Evolutionary conservation across 169 alveolate species (phyloP).

Genomic region (Eimeria necatrix): DNA sequence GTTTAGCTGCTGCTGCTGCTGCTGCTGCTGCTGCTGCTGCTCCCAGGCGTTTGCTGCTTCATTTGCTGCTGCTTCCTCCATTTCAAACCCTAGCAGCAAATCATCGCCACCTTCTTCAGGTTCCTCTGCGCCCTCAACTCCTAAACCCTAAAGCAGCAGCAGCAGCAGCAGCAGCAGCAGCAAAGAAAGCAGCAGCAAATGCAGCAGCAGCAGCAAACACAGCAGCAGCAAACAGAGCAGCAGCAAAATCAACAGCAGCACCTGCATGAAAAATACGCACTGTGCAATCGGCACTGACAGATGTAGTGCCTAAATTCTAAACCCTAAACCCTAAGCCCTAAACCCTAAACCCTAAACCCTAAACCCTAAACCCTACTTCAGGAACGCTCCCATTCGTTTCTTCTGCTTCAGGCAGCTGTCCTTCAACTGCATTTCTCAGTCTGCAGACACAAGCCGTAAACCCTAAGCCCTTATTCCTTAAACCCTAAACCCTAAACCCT

Average conservation of each 20-base stretch:
- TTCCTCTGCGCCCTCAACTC: neutral
- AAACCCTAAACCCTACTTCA: too few relatives aligned
- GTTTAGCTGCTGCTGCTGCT: neutral
- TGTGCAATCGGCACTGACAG: too few relatives aligned
- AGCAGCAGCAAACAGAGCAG: neutral
- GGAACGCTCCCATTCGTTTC: neutral
- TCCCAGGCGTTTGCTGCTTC: neutral
- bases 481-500: neutral
- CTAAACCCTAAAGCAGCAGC: conserved; percentile 1
- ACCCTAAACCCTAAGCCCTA: too few relatives aligned
- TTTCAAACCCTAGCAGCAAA: conserved; percentile 11
- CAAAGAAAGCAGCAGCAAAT: neutral
- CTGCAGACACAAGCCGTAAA: neutral
- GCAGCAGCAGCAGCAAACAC: neutral
- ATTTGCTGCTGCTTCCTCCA: conserved; percentile 1
- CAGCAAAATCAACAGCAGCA: neutral
- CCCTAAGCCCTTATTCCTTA: neutral
- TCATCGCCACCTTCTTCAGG: neutral
- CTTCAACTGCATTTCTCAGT: neutral
- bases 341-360: conserved; percentile 2
- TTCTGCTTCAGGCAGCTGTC: neutral
- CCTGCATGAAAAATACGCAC: too few relatives aligned
- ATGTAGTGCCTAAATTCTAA: too few relatives aligned
- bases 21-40: conserved; percentile 50
- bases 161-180: conserved; percentile 33